These are phyloP conservation scores for Westerdykella ornata DNA, from an alignment of 2,329 filamentous ascomycete genomes.

Conservation along the genomic window DNA sequence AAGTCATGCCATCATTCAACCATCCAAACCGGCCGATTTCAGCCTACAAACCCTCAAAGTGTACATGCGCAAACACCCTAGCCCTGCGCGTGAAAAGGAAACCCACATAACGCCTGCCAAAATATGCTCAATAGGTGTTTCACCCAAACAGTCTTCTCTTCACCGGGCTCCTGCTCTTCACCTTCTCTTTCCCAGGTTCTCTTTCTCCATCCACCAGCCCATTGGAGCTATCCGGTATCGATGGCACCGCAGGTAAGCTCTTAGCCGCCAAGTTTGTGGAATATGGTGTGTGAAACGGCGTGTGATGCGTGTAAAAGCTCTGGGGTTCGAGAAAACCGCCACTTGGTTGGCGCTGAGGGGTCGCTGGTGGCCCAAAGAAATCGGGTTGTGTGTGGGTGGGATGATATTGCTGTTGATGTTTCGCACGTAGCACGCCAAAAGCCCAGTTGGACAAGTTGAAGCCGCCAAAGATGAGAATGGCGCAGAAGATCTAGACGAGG, in stretches of 20 bases:
- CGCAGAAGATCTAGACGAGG: constrained; percentile 42
- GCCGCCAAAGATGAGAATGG: constrained; percentile 45
- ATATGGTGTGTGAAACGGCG: constrained; percentile 24
- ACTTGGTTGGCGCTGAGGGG: constrained; percentile 24
- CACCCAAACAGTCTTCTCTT: constrained; percentile 18
- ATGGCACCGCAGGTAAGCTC: constrained; percentile 24
- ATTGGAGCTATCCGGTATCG: not conserved
- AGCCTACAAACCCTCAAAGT: too few relatives aligned
- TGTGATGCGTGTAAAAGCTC: constrained; percentile 13
- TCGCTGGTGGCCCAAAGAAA: constrained; percentile 18
- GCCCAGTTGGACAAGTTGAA: constrained; percentile 55
- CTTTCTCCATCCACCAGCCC: constrained; percentile 3
- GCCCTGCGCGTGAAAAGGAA: too few relatives aligned
- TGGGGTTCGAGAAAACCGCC: constrained; percentile 16
- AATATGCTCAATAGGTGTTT: not conserved
- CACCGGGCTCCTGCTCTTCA: constrained; percentile 13
- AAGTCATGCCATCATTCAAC: too few relatives aligned
- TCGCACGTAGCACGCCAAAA: constrained; percentile 48
- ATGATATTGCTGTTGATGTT: constrained; percentile 28
- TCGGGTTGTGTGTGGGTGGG: constrained; percentile 11
- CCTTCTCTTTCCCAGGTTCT: constrained; percentile 1
- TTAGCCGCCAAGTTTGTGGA: constrained; percentile 16
- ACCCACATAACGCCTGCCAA: too few relatives aligned
- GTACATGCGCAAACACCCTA: too few relatives aligned
- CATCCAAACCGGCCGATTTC: too few relatives aligned